Conservation (phyloP, 169 alveolate genomes). For the Pseudocohnilembus persalinus region DNA sequence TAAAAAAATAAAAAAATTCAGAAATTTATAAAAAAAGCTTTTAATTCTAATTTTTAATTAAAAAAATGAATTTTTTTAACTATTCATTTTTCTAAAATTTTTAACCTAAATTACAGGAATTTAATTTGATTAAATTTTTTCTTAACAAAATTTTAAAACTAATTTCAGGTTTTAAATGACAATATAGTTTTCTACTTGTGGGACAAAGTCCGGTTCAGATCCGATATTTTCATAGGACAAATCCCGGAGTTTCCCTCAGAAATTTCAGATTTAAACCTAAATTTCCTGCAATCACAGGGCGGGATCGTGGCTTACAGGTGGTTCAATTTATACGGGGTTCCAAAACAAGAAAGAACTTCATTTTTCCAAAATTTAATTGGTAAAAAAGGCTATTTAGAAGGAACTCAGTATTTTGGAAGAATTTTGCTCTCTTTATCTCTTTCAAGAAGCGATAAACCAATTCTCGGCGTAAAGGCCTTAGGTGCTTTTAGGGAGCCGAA, state of each 20-base stretch:
- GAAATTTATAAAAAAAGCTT: too few species aligned
- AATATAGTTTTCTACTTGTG: conserved; percentile 77
- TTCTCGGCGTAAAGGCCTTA: conserved; percentile 39
- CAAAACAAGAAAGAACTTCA: conserved; percentile 56
- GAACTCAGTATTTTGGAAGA: conserved; percentile 76
- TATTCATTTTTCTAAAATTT: too few species aligned
- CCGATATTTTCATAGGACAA: conserved; percentile 68
- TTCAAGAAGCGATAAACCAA: conserved; percentile 69
- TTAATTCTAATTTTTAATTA: too few species aligned
- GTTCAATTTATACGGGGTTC: conserved; percentile 76
- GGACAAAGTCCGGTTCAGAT: conserved; percentile 44
- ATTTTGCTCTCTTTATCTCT: conserved; percentile 64
- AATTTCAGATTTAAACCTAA: conserved; percentile 65
- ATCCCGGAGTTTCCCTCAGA: conserved; percentile 80
- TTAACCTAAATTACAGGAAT: too few species aligned
- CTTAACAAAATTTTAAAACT: too few species aligned
- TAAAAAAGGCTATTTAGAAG: conserved; percentile 36
- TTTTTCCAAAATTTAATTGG: conserved; percentile 22
- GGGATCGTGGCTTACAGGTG: conserved; percentile 79
- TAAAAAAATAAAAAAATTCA: too few species aligned
- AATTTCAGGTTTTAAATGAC: too few species aligned
- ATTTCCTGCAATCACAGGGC: conserved; percentile 64
- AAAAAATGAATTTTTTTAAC: too few species aligned
- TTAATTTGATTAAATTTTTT: too few species aligned
- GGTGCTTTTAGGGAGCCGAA: conserved; percentile 69